phyloP scores from a whole-genome alignment of 2,329 filamentous ascomycete genomes.

The Podosphaera xanthii region DNA sequence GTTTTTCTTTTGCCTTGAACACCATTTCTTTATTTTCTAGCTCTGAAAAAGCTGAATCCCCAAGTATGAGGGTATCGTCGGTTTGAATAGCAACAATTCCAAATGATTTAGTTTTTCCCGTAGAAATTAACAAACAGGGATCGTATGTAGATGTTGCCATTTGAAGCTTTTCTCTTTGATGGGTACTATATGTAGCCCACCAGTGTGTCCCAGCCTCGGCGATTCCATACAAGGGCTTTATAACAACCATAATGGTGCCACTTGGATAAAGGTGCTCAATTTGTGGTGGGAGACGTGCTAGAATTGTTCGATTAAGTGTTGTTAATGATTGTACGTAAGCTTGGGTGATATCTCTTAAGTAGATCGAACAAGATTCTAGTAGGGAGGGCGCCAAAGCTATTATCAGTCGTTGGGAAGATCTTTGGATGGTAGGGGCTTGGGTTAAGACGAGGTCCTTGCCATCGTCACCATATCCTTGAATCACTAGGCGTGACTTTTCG shows the following conservation, averaged over 20 bases:
- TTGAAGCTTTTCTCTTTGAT: constrained; percentile 1
- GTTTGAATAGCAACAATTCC: background rate
- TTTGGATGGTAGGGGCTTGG: background rate
- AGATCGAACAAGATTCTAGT: background rate
- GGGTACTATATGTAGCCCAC: constrained; percentile 1
- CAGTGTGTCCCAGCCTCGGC: constrained; percentile 1
- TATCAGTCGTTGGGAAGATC: constrained; percentile 1
- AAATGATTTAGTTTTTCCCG: background rate
- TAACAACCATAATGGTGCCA: background rate
- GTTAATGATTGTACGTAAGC: background rate
- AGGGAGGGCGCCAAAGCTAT: background rate
- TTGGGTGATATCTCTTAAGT: constrained; percentile 1
- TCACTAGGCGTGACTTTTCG: background rate
- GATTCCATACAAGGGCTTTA: constrained; percentile 2
- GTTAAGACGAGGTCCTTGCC: background rate
- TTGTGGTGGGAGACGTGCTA: background rate
- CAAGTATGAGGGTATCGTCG: background rate
- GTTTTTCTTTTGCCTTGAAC: background rate
- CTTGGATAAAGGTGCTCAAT: background rate
- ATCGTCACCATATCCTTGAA: background rate
- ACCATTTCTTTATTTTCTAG: background rate
- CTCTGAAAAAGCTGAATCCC: background rate
- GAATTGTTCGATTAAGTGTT: background rate
- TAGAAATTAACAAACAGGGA: background rate
- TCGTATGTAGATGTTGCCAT: constrained; percentile 1